phyloP scores from a whole-genome alignment of 2,329 filamentous ascomycete genomes.

The Chrysoporthe deuterocubensis region DNA sequence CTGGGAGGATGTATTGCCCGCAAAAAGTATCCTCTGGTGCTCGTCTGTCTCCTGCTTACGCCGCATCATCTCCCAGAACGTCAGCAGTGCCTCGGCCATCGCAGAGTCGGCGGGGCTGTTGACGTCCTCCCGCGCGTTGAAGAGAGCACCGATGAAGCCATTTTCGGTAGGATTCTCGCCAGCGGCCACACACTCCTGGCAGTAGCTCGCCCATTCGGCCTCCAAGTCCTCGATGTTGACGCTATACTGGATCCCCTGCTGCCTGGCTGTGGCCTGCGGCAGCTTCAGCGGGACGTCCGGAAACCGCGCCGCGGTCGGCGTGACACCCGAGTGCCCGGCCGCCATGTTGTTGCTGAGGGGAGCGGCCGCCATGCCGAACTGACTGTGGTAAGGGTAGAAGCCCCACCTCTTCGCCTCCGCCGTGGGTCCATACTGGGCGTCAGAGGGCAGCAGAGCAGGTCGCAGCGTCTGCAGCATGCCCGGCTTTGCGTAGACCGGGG shows the following conservation, averaged over 20 bases:
- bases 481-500: constrained; percentile 1
- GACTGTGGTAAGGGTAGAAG: constrained; percentile 9
- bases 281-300: constrained; percentile 4
- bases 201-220: neutral
- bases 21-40: constrained; percentile 25
- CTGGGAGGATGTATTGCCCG: constrained; percentile 9
- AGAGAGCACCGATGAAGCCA: neutral
- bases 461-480: constrained; percentile 14
- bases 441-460: constrained; percentile 18
- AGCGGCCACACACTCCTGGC: neutral
- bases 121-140: neutral
- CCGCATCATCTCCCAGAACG: neutral
- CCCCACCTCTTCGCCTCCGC: constrained; percentile 22
- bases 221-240: constrained; percentile 14
- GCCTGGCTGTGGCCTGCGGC: neutral
- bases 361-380: neutral
- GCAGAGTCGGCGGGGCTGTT: neutral
- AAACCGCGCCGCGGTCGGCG: constrained; percentile 13
- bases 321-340: constrained; percentile 12
- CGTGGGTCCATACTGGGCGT: constrained; percentile 14
- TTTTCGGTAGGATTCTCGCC: constrained; percentile 9
- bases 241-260: neutral
- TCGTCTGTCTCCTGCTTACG: constrained; percentile 10
- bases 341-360: too few species aligned
- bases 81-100: constrained; percentile 6